Conservation (phyloP, 2,329 filamentous ascomycete species). For the Aspergillus aculeatus region DNA sequence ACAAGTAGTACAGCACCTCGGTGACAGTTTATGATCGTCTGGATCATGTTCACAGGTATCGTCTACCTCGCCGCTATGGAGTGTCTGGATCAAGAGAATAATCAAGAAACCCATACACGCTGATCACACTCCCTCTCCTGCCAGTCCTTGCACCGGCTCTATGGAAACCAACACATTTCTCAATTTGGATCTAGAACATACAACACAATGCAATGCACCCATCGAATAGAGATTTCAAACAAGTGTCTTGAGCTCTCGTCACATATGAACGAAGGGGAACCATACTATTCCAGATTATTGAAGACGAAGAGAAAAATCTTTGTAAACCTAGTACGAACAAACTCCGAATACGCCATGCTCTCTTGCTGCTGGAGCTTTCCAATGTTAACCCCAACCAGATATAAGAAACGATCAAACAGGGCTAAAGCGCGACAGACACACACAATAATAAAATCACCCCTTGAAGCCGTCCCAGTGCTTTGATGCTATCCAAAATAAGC, state of each 20-base stretch:
- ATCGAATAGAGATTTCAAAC: neutral
- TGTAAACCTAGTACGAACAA: neutral
- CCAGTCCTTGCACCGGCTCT: too few relatives aligned
- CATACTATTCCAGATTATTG: neutral
- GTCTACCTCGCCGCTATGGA: too few relatives aligned
- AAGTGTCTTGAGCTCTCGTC: neutral
- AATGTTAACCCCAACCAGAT: neutral
- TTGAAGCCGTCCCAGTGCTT: neutral
- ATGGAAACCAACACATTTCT: too few relatives aligned
- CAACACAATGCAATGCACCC: too few relatives aligned
- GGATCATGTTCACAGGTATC: too few relatives aligned
- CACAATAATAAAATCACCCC: neutral
- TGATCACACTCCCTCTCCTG: too few relatives aligned
- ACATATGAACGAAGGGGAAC: neutral
- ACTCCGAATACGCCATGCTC: neutral
- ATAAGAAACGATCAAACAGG: neutral
- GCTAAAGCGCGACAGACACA: conserved; percentile 8
- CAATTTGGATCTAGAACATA: too few relatives aligned
- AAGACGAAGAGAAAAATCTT: neutral
- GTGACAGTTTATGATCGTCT: too few relatives aligned
- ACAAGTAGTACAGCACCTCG: too few relatives aligned
- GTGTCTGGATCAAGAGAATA: too few relatives aligned
- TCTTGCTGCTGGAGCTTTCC: neutral
- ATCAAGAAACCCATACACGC: too few relatives aligned
- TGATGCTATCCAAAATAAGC: neutral